These are phyloP conservation scores for Cladosporium sp. DNA, from an alignment of 2,329 filamentous ascomycete genomes.

Conservation along the genomic window DNA sequence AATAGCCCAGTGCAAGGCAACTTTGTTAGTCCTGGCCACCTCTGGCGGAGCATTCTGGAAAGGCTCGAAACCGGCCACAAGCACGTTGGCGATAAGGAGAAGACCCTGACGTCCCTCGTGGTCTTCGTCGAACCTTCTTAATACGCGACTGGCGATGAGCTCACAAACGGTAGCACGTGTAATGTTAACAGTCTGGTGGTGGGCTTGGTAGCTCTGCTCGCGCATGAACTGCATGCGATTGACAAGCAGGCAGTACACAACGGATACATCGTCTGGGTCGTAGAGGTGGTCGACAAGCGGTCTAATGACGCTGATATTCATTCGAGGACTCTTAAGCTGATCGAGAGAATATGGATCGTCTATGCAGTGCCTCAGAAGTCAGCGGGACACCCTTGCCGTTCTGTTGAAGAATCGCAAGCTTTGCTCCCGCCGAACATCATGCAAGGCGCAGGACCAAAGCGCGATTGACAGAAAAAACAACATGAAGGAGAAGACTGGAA, in stretches of 20 bases:
- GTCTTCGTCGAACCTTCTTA: slow-evolving; percentile 78
- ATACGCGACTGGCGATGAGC: slow-evolving; percentile 73
- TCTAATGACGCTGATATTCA: slow-evolving; percentile 78
- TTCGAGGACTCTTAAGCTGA: slow-evolving; percentile 76
- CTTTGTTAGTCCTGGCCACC: slow-evolving; percentile 61
- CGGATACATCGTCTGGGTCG: slow-evolving; percentile 75
- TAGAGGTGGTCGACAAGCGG: slow-evolving; percentile 84
- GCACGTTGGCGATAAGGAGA: slow-evolving; percentile 73
- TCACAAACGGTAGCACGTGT: slow-evolving; percentile 79
- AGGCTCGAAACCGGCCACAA: slow-evolving; percentile 81
- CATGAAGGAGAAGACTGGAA: too few species aligned
- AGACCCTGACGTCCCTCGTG: slow-evolving; percentile 70
- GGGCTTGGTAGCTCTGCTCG: slow-evolving; percentile 73
- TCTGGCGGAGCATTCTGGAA: slow-evolving; percentile 78
- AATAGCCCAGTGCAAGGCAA: slow-evolving; percentile 47
- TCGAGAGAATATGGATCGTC: slow-evolving; percentile 70
- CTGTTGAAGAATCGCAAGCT: slow-evolving; percentile 25
- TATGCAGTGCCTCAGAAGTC: slow-evolving; percentile 28
- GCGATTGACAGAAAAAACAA: neutral
- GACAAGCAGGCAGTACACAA: slow-evolving; percentile 81
- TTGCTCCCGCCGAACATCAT: slow-evolving; percentile 17
- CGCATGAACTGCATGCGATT: slow-evolving; percentile 78
- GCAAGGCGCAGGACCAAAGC: slow-evolving; percentile 11
- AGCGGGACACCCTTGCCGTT: slow-evolving; percentile 16
- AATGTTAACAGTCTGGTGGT: slow-evolving; percentile 78